Evolutionary conservation across 179 eudicot species (phyloP), one percentile per base, ranked within the genome.

Genomic region (Gypsophila paniculata): DNA sequence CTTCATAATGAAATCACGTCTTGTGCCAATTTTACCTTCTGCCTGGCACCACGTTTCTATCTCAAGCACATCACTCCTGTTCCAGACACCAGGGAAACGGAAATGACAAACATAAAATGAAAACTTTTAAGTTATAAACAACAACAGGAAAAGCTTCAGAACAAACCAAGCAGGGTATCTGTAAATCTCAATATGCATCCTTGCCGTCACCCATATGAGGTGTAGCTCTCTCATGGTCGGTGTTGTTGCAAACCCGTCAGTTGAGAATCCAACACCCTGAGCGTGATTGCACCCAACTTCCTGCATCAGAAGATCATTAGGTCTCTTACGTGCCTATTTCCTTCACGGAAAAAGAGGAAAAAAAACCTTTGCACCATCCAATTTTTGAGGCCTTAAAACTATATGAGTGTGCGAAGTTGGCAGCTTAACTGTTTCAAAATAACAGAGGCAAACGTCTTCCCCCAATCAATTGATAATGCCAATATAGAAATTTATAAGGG

Each of bases 221-320:
- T 88, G 88, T 75, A 88, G 79, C 77, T 91, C 88, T 82, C 97
- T 89, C 99, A 94, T 94, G 66, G 90, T 81, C 42, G 77, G 86
- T 10, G 99, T 94, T 7, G 99, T 94, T 61, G 96, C 93, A 77
- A 94, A 91, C 71, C 99, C 99, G 85, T 94, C 99, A 1, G 94
- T 94, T 58, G 99, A 91, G 81, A 86, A 94, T n/a, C 99, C 99
- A 55, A 91, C 88, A 66, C 91, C 85, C 71, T 89, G 97, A 54
- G 94, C 91, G 79, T 94, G 99, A 82, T 91, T 94, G 81, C 99
- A 86, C 19, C 96, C 94, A 57, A 89, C 97, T 83, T 94, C 99
- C 99, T 94, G 75, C 72, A 80, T 34, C 59, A 79, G 39, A 51
- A 80, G 26, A 70, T 60, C 65, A 49, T 23, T 55, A 42, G 8